Evolutionary conservation across 2,329 filamentous ascomycete species (phyloP).

Genomic region (Fusarium dimerum): DNA sequence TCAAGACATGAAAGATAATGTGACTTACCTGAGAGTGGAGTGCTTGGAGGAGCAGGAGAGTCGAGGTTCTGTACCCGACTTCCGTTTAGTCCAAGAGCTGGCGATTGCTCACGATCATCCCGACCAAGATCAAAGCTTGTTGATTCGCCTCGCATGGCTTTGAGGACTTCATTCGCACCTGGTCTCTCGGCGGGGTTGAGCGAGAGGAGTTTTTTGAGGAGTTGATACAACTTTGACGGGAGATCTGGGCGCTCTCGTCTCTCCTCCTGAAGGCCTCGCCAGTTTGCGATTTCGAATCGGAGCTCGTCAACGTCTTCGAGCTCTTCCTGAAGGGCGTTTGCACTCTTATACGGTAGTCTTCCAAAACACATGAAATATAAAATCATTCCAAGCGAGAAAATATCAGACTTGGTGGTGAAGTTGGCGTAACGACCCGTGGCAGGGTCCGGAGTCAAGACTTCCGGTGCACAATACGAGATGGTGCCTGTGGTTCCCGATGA

Average conservation of each 20-base stretch:
- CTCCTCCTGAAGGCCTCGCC: slow-evolving; percentile 84
- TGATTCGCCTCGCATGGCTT: slow-evolving; percentile 71
- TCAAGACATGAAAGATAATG: slow-evolving; percentile 7
- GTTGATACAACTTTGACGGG: slow-evolving; percentile 80
- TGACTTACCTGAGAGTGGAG: slow-evolving; percentile 47
- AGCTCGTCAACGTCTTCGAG: slow-evolving; percentile 86
- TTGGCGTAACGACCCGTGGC: slow-evolving; percentile 77
- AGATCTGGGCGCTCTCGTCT: slow-evolving; percentile 76
- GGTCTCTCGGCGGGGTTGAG: slow-evolving; percentile 76
- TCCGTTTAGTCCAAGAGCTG: slow-evolving; percentile 42
- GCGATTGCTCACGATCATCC: slow-evolving; percentile 35
- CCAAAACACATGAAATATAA: slow-evolving; percentile 98
- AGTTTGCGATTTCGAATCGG: slow-evolving; percentile 80
- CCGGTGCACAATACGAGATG: slow-evolving; percentile 95
- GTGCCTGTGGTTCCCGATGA: slow-evolving; percentile 94
- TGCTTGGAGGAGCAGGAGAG: slow-evolving; percentile 51
- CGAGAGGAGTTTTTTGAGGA: slow-evolving; percentile 79
- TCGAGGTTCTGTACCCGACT: slow-evolving; percentile 57
- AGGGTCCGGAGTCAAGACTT: slow-evolving; percentile 74
- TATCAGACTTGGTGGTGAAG: slow-evolving; percentile 94
- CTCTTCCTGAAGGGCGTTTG: slow-evolving; percentile 85
- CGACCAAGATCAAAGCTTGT: slow-evolving; percentile 43
- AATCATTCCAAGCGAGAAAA: slow-evolving; percentile 99
- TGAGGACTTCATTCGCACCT: slow-evolving; percentile 81
- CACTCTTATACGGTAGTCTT: slow-evolving; percentile 78